These are phyloP conservation scores for Exutisphaerella laricina DNA, from an alignment of 2,329 filamentous ascomycete species.

Conservation along the genomic window DNA sequence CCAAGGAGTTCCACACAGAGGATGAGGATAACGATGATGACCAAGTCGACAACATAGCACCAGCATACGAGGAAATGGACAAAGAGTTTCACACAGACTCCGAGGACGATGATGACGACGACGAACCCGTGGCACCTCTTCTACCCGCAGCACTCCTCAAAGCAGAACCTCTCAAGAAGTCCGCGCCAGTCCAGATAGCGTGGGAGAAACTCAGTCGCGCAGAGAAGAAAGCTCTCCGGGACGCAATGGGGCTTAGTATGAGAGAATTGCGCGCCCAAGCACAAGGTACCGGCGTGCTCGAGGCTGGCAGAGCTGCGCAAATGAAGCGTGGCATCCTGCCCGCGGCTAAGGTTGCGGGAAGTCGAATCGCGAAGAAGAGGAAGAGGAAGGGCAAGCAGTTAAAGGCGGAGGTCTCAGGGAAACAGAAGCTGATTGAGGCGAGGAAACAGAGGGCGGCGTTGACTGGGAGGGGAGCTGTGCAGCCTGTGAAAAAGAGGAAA, in stretches of 20 bases:
- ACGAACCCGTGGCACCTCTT: neutral
- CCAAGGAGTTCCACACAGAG: conserved; percentile 5
- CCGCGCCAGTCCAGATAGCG: neutral
- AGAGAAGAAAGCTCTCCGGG: conserved; percentile 7
- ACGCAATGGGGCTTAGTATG: conserved; percentile 8
- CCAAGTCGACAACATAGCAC: neutral
- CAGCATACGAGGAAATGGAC: neutral
- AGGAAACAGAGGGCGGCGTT: conserved; percentile 8
- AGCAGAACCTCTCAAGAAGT: conserved; percentile 2
- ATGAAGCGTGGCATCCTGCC: conserved; percentile 13
- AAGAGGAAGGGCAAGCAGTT: conserved; percentile 9
- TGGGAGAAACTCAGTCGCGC: conserved; percentile 5
- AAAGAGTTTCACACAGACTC: conserved; percentile 6
- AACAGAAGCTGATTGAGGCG: conserved; percentile 18
- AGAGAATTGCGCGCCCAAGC: conserved; percentile 11
- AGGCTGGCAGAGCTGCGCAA: conserved; percentile 20
- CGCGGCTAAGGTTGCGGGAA: conserved; percentile 10
- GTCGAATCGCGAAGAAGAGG: conserved; percentile 12
- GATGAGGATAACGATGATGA: conserved; percentile 1
- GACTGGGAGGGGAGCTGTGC: neutral
- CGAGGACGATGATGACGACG: neutral
- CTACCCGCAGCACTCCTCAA: conserved; percentile 6
- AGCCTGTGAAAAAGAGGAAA: conserved; percentile 11
- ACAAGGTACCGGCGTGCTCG: conserved; percentile 16
- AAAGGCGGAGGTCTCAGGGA: conserved; percentile 11